These are phyloP conservation scores for Phytophthora pistaciae DNA, from an alignment of 352 stramenopile species.

Conservation along the genomic window DNA sequence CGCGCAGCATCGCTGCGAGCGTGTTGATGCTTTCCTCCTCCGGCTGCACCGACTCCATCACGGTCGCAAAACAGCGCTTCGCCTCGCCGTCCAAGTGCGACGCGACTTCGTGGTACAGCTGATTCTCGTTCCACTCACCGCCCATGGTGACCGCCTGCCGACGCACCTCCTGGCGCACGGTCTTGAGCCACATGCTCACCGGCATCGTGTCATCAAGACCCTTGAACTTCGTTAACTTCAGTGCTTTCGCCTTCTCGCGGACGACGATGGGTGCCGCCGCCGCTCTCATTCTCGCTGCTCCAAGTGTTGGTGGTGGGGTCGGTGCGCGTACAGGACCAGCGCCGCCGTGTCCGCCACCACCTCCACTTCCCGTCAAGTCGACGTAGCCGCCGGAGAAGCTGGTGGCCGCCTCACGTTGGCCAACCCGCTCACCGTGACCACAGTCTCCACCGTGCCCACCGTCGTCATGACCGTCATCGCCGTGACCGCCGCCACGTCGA, in stretches of 20 bases:
- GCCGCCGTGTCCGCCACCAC: too few relatives aligned
- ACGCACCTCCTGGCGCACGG: not conserved
- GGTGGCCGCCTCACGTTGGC: too few relatives aligned
- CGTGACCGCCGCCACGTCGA: too few relatives aligned
- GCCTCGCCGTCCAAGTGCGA: not conserved
- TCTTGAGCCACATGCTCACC: not conserved
- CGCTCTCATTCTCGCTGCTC: not conserved
- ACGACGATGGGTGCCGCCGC: not conserved
- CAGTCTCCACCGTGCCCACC: too few relatives aligned
- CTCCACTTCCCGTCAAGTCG: too few relatives aligned
- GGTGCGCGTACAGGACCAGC: too few relatives aligned
- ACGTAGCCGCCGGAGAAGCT: too few relatives aligned
- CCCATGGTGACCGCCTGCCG: not conserved
- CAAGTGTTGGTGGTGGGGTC: too few relatives aligned
- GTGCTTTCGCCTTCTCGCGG: not conserved
- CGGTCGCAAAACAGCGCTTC: not conserved
- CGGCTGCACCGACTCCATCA: not conserved
- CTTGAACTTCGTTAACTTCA: not conserved
- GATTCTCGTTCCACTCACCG: not conserved
- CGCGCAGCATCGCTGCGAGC: not conserved
- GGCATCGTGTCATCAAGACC: not conserved
- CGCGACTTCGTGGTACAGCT: not conserved
- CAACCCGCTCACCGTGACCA: too few relatives aligned
- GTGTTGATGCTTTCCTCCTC: not conserved
- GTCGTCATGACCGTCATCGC: too few relatives aligned